Conservation (phyloP, 2,329 filamentous ascomycete genomes). For the Paecilomyces fulvus region DNA sequence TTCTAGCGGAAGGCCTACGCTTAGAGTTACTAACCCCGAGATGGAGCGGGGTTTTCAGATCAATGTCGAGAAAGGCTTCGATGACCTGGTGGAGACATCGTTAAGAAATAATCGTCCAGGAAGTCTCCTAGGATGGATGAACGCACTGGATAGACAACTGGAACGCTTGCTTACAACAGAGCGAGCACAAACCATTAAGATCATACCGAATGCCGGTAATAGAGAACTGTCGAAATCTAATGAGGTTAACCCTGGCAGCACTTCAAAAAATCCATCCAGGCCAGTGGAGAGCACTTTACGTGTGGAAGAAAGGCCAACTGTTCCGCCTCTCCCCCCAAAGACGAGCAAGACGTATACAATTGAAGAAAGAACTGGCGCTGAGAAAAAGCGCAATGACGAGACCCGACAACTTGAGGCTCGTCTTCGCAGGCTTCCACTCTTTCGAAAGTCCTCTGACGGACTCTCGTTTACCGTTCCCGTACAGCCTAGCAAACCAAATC, state of each 20-base stretch:
- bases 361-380: conserved; percentile 55
- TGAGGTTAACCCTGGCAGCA: background rate
- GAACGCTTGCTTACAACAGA: conserved; percentile 61
- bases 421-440: conserved; percentile 59
- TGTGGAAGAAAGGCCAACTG: background rate
- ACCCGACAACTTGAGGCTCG: conserved; percentile 66
- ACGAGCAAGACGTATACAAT: conserved; percentile 46
- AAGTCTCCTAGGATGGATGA: conserved; percentile 59
- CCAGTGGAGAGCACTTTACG: background rate
- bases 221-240: conserved; percentile 7
- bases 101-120: conserved; percentile 33
- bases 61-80: conserved; percentile 70
- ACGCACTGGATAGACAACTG: conserved; percentile 63
- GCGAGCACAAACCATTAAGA: conserved; percentile 63
- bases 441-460: conserved; percentile 61
- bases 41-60: conserved; percentile 65
- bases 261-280: background rate
- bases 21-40: conserved; percentile 60
- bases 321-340: conserved; percentile 25
- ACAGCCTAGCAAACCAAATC: conserved; percentile 52
- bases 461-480: conserved; percentile 63
- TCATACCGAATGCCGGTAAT: conserved; percentile 53
- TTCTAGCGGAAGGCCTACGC: conserved; percentile 40
- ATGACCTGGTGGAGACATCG: conserved; percentile 49
- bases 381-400: conserved; percentile 55